Evolutionary conservation across 2,329 filamentous ascomycete species (phyloP).

Genomic region (Mycosphaerelloides madeirae): DNA sequence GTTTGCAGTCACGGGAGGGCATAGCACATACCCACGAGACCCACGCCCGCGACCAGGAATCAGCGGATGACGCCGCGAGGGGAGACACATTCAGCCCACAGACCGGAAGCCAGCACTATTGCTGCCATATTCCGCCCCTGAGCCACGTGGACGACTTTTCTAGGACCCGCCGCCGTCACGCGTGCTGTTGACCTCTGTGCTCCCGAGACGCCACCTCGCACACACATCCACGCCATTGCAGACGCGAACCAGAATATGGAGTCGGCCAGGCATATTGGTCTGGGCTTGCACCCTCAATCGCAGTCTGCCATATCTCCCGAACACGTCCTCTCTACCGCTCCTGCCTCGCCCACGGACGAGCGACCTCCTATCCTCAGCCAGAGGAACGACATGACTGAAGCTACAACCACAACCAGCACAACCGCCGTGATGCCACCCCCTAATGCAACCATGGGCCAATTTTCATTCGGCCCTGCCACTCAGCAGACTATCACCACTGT

Average conservation of each 20-base stretch:
- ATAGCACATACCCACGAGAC: no score
- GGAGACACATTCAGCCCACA: no score
- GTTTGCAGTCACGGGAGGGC: no score
- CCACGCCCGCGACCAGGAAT: no score
- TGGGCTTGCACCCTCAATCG: slow-evolving; percentile 8
- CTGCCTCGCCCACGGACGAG: slow-evolving; percentile 29
- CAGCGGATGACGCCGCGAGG: no score
- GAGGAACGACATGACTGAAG: slow-evolving; percentile 2
- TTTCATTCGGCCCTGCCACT: slow-evolving; percentile 59
- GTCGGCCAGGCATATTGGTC: slow-evolving; percentile 5
- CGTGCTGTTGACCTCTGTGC: no score
- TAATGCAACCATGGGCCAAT: slow-evolving; percentile 50
- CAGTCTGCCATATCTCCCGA: slow-evolving; percentile 11
- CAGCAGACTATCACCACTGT: slow-evolving; percentile 73
- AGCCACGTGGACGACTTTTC: no score
- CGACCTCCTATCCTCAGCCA: slow-evolving; percentile 11
- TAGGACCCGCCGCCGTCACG: no score
- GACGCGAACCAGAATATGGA: neutral
- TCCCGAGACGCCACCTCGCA: no score
- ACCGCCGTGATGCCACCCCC: slow-evolving; percentile 24
- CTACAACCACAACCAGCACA: slow-evolving; percentile 15
- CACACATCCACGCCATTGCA: no score
- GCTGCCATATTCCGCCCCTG: no score
- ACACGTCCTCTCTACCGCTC: slow-evolving; percentile 30
- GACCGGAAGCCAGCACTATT: no score